Evolutionary conservation across 2,329 filamentous ascomycete species (phyloP).

Genomic region (Pyrenochaeta sp.): DNA sequence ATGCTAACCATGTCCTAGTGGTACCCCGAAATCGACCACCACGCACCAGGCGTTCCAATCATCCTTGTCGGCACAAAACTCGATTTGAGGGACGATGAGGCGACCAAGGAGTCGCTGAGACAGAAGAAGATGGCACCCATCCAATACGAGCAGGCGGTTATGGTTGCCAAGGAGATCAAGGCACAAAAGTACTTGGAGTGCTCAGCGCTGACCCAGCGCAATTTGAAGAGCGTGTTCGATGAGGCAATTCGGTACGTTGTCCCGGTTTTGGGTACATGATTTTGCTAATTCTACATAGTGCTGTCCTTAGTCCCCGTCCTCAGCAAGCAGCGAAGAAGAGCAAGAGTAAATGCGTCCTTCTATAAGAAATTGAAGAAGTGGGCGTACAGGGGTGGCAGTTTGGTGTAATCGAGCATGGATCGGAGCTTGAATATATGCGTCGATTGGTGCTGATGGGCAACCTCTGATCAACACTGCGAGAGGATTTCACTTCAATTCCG

Average conservation of each 20-base stretch:
- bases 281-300: constrained; percentile 29
- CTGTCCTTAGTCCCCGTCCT: constrained; percentile 53
- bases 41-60: constrained; percentile 93
- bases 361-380: constrained; percentile 25
- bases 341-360: constrained; percentile 38
- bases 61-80: constrained; percentile 98
- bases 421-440: constrained; percentile 35
- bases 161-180: constrained; percentile 91
- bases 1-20: constrained; percentile 66
- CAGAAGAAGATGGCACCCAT: constrained; percentile 98
- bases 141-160: constrained; percentile 88
- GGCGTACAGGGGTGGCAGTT: constrained; percentile 10
- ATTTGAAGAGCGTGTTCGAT: constrained; percentile 98
- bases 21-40: constrained; percentile 97
- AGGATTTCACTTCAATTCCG: neutral
- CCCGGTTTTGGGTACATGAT: neutral
- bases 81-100: constrained; percentile 88
- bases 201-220: constrained; percentile 94
- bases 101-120: constrained; percentile 81
- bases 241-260: constrained; percentile 89
- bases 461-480: neutral
- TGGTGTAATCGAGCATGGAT: constrained; percentile 32
- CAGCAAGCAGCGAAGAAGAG: constrained; percentile 34
- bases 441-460: constrained; percentile 11
- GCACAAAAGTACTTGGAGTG: constrained; percentile 98